These are phyloP conservation scores for Barnettozyma populi DNA, from an alignment of 805 yeast genomes.

Conservation along the genomic window DNA sequence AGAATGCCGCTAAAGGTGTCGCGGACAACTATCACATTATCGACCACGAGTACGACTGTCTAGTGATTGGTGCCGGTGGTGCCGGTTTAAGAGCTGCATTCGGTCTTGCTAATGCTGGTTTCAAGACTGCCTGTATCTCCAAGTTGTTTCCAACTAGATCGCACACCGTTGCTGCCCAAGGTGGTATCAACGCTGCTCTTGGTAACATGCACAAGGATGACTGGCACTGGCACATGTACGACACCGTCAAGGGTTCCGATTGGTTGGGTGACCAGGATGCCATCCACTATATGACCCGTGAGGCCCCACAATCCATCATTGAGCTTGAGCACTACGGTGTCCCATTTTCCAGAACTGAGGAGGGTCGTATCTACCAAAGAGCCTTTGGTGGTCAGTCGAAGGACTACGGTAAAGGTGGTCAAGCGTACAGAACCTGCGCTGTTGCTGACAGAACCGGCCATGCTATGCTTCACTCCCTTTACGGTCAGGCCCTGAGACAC, in stretches of 20 bases:
- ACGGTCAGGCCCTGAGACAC: constrained; percentile 94
- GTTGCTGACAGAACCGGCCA: constrained; percentile 99
- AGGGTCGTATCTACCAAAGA: constrained; percentile 96
- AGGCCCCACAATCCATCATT: constrained; percentile 92
- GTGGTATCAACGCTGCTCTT: constrained; percentile 98
- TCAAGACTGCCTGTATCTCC: constrained; percentile 94
- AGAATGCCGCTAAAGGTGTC: constrained; percentile 48
- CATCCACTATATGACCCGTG: constrained; percentile 97
- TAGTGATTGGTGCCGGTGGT: constrained; percentile 98
- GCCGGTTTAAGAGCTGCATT: constrained; percentile 99
- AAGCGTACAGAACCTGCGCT: constrained; percentile 98
- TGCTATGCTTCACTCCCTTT: constrained; percentile 89
- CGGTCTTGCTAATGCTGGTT: constrained; percentile 95
- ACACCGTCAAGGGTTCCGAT: constrained; percentile 97
- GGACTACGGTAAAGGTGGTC: constrained; percentile 97
- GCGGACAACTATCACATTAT: constrained; percentile 80
- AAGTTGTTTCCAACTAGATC: constrained; percentile 97
- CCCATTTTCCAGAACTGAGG: constrained; percentile 95
- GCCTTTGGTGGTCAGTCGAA: constrained; percentile 98
- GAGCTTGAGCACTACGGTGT: constrained; percentile 98
- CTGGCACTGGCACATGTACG: constrained; percentile 99
- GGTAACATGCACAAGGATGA: constrained; percentile 98
- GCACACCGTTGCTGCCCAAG: constrained; percentile 98
- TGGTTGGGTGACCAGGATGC: constrained; percentile 99
- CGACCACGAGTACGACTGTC: constrained; percentile 97